phyloP scores from a whole-genome alignment of 495 filamentous ascomycete genomes.

The Clavariopsis aquatica region DNA sequence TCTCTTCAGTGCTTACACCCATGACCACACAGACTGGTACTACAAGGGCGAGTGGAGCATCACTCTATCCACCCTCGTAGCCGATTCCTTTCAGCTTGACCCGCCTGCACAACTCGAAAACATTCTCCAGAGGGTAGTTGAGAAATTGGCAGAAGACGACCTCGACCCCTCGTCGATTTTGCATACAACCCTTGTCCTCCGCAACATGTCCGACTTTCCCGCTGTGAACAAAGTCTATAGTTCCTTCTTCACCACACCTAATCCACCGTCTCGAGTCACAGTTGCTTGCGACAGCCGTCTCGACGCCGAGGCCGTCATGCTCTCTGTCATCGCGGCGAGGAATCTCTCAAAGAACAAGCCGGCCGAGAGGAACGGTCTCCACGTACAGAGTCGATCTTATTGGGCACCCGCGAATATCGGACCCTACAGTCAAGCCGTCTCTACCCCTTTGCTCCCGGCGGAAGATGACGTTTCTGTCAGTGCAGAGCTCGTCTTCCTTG shows the following conservation, averaged over 20 bases:
- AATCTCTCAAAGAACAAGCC: conserved; percentile 31
- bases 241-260: conserved; percentile 66
- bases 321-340: conserved; percentile 49
- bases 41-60: not conserved
- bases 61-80: not conserved
- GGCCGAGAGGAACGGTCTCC: conserved; percentile 58
- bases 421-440: conserved; percentile 90
- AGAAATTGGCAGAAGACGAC: conserved; percentile 9
- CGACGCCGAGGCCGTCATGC: conserved; percentile 61
- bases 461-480: conserved; percentile 34
- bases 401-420: conserved; percentile 99
- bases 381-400: conserved; percentile 91
- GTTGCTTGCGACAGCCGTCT: conserved; percentile 70
- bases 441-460: conserved; percentile 50
- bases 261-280: conserved; percentile 82
- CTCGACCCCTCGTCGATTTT: conserved; percentile 60
- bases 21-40: too few species aligned
- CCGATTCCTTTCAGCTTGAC: conserved; percentile 32
- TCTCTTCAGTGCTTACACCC: too few species aligned
- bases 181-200: conserved; percentile 74
- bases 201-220: conserved; percentile 75
- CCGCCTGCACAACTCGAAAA: conserved; percentile 40
- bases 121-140: conserved; percentile 40
- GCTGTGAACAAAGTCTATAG: conserved; percentile 73
- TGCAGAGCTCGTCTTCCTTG: conserved; percentile 58